These are phyloP conservation scores for Curvularia spicifera DNA, from an alignment of 2,329 filamentous ascomycete genomes.

Conservation along the genomic window DNA sequence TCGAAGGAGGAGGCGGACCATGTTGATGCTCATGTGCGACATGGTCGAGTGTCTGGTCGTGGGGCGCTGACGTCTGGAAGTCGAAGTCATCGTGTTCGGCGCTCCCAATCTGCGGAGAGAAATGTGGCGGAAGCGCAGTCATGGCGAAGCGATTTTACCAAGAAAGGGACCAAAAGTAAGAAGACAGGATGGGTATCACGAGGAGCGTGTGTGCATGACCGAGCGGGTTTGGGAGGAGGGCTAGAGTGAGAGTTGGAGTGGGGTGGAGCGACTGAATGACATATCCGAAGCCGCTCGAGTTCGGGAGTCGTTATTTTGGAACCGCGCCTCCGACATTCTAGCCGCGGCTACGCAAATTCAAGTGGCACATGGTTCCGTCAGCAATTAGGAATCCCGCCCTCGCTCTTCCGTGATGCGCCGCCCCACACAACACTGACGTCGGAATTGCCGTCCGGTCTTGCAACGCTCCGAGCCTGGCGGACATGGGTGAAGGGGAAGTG, in stretches of 20 bases:
- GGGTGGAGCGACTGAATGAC: constrained; percentile 14
- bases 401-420: background rate
- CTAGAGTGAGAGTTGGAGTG: constrained; percentile 8
- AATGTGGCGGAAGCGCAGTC: constrained; percentile 60
- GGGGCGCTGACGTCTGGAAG: constrained; percentile 26
- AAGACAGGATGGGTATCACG: background rate
- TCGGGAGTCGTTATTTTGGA: constrained; percentile 16
- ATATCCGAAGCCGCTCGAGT: constrained; percentile 22
- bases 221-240: background rate
- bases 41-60: constrained; percentile 27
- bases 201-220: background rate
- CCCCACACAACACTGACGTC: constrained; percentile 3
- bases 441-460: background rate
- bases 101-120: constrained; percentile 60
- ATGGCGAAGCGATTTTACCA: constrained; percentile 44
- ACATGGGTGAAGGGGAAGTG: background rate
- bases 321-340: constrained; percentile 27
- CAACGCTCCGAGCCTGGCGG: background rate
- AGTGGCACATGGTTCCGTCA: constrained; percentile 23
- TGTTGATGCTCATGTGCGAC: constrained; percentile 17
- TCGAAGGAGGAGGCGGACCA: constrained; percentile 47
- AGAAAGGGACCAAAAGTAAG: constrained; percentile 1
- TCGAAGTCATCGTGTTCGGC: constrained; percentile 51
- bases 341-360: constrained; percentile 15
- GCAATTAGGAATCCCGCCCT: constrained; percentile 22